These are phyloP conservation scores for Saksenaea vasiformis DNA, from an alignment of 371 early-diverging fungal genomes.

Conservation along the genomic window DNA sequence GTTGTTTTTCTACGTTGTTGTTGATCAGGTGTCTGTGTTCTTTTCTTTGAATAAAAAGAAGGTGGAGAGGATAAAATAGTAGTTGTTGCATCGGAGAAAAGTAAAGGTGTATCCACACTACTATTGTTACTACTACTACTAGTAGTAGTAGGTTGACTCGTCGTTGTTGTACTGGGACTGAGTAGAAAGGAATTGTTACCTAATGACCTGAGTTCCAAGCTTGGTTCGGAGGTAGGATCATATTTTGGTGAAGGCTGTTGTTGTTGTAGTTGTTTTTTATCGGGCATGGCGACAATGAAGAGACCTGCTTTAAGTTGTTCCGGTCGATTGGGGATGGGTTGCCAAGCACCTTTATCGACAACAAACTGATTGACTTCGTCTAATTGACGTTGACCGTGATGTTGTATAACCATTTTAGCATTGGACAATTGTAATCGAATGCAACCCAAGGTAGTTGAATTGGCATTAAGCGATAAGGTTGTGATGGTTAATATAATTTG, in stretches of 20 bases:
- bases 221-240: neutral
- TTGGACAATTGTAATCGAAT: conserved; percentile 25
- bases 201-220: conserved; percentile 15
- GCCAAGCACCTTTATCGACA: conserved; percentile 46
- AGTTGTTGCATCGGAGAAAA: conserved; percentile 23
- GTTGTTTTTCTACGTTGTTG: neutral
- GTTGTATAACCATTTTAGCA: conserved; percentile 44
- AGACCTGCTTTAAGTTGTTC: conserved; percentile 42
- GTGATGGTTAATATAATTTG: conserved; percentile 24
- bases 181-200: neutral
- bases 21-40: neutral
- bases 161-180: too few relatives aligned
- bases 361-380: conserved; percentile 44
- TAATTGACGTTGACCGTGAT: conserved; percentile 32
- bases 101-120: conserved; percentile 17
- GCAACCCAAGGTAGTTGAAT: conserved; percentile 13
- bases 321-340: conserved; percentile 13
- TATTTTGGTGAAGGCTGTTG: conserved; percentile 1
- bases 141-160: neutral
- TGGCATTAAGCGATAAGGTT: conserved; percentile 15
- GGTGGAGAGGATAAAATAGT: conserved; percentile 17
- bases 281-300: conserved; percentile 50
- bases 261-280: conserved; percentile 12
- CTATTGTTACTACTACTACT: conserved; percentile 6
- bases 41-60: conserved; percentile 9